phyloP scores from a whole-genome alignment of 345 rosid species.

The Linum tenue region DNA sequence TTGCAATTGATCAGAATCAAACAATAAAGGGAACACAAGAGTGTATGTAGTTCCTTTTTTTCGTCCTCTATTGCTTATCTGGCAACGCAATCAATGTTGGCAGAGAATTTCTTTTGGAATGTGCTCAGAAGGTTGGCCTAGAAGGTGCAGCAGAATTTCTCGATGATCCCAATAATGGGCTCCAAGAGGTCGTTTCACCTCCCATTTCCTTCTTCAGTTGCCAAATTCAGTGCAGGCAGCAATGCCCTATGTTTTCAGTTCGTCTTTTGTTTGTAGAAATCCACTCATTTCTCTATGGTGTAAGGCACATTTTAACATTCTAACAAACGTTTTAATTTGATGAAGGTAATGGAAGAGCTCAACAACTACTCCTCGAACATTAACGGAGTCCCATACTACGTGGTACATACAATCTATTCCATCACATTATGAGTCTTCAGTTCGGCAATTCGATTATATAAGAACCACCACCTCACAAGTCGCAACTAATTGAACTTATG shows the following conservation, averaged over 20 bases:
- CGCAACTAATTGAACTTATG: conserved; percentile 2
- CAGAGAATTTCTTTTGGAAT: conserved; percentile 78
- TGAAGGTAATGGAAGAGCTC: conserved; percentile 62
- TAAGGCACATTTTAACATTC: not conserved
- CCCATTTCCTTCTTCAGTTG: no score
- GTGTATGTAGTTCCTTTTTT: no score
- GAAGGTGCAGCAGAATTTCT: conserved; percentile 78
- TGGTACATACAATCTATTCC: conserved; percentile 32
- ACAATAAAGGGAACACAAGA: no score
- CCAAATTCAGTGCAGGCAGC: no score
- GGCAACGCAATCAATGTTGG: not conserved
- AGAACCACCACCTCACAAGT: not conserved
- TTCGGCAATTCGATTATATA: not conserved
- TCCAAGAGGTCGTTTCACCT: not conserved
- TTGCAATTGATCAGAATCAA: no score
- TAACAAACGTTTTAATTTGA: not conserved
- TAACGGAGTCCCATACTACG: conserved; percentile 69
- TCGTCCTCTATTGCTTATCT: no score
- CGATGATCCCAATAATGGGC: conserved; percentile 60
- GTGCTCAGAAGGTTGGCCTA: conserved; percentile 59
- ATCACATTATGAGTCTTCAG: not conserved
- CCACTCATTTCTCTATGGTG: not conserved
- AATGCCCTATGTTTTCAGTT: no score
- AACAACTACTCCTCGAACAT: conserved; percentile 46
- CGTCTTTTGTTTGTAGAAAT: no score